Evolutionary conservation across 1,139 yeast species (phyloP), one percentile per base, ranked within the genome.

Genomic region (Yamadazyma mexicana): DNA sequence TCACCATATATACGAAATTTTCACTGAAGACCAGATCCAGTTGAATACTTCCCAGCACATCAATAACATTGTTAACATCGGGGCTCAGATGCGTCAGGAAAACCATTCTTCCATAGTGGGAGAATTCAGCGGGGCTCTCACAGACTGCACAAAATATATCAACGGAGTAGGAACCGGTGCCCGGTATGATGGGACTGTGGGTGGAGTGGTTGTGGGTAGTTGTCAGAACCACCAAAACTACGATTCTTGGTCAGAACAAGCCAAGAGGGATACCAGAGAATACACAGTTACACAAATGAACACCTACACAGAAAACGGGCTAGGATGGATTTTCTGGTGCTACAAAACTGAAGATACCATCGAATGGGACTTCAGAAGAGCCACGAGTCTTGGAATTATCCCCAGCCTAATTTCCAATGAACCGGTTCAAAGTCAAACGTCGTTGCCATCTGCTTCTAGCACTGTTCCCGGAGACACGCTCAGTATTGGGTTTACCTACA

Each of bases 301-400:
- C 16, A 48, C 50, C 0, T 59, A 47, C 40, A 48, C 43, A 29
- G 39, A 40, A 14, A 44, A 48, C 22, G 62, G 56, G 54, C 15
- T 4, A 5, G 97, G 97, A 9, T 89, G 95, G 89, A 73, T 89
- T 43, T 87, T 85, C 70, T 92, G 97, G 98, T 81, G 84, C 61
- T 89, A 83, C 79, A 91, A 88, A 70, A 87, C 96, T 11, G 98
- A 92, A 59, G 63, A 66, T 47, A 76, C 94, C 12, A 61, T 83
- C 35, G 98, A 91, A 59, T 92, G 98, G 98, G 95, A 87, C 64
- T 71, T 86, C 59, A 66, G 70, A 41, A 69, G 72, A 44, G 66
- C 83, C 46, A 72, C 75, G 10, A 59, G 66, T 16, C 56, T 71
- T 25, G 72, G 64, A 4, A 57, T 83, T 40, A 76, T 83, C 61